Evolutionary conservation across 2,329 filamentous ascomycete species (phyloP).

Genomic region (Botrytis byssoidea): DNA sequence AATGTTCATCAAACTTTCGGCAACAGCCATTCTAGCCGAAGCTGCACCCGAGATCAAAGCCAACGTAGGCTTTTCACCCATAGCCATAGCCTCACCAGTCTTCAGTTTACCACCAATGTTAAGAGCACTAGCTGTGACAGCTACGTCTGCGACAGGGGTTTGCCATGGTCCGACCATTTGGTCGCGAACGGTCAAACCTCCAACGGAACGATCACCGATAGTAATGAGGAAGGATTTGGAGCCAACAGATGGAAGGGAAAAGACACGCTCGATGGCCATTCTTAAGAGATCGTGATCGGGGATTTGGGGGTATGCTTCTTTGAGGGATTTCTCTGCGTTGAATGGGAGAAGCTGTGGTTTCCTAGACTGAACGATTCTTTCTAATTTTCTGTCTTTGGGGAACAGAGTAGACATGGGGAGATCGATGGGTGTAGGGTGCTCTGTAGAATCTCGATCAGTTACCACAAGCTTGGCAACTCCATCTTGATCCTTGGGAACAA

Average conservation of each 20-base stretch:
- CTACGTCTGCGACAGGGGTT: conserved; percentile 88
- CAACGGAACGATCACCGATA: conserved; percentile 89
- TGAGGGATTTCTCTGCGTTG: conserved; percentile 65
- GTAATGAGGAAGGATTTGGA: conserved; percentile 97
- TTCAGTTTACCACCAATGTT: conserved; percentile 62
- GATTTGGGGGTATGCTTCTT: conserved; percentile 46
- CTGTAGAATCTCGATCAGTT: conserved; percentile 73
- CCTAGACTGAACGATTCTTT: conserved; percentile 68
- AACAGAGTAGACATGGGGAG: conserved; percentile 87
- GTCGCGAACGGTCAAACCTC: conserved; percentile 82
- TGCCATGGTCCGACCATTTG: conserved; percentile 98
- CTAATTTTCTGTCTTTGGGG: conserved; percentile 81
- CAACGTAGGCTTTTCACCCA: conserved; percentile 88
- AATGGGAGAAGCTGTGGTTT: conserved; percentile 69
- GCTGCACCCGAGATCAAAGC: conserved; percentile 87
- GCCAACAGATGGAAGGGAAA: conserved; percentile 85
- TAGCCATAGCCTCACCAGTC: conserved; percentile 94
- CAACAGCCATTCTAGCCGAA: conserved; percentile 94
- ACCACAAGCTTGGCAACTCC: conserved; percentile 74
- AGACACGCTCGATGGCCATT: conserved; percentile 75
- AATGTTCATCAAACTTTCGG: conserved; percentile 89
- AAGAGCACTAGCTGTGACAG: conserved; percentile 83
- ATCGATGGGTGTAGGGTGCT: conserved; percentile 78
- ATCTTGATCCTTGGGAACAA: conserved; percentile 58
- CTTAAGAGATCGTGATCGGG: conserved; percentile 45